Evolutionary conservation across 1,139 yeast species (phyloP).

Genomic region (Geotrichum candidum): DNA sequence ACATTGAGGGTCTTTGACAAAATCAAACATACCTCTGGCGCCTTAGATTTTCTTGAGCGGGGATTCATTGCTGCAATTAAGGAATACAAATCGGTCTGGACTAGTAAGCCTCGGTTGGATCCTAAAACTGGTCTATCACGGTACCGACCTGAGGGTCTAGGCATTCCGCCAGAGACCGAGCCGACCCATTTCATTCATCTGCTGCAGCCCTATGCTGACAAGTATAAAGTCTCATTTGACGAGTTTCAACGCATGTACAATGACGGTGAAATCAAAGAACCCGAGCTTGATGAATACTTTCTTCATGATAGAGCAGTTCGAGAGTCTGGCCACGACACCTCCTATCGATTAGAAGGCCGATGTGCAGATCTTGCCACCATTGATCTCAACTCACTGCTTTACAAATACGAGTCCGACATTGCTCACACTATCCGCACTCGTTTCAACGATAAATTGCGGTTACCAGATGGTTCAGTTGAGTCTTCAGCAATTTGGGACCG

Average conservation of each 20-base stretch:
- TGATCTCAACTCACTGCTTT: slow-evolving; percentile 78
- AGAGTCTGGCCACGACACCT: slow-evolving; percentile 95
- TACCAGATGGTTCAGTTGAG: slow-evolving; percentile 43
- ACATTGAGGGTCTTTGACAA: slow-evolving; percentile 63
- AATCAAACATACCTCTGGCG: slow-evolving; percentile 39
- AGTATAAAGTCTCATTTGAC: slow-evolving; percentile 54
- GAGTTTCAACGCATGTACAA: slow-evolving; percentile 73
- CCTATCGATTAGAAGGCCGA: slow-evolving; percentile 81
- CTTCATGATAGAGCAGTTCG: slow-evolving; percentile 92
- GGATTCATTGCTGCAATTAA: slow-evolving; percentile 75
- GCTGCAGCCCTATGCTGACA: slow-evolving; percentile 61
- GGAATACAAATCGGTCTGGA: slow-evolving; percentile 84
- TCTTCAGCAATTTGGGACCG: slow-evolving; percentile 54
- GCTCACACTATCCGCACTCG: slow-evolving; percentile 54
- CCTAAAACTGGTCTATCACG: slow-evolving; percentile 75
- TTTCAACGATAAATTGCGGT: slow-evolving; percentile 47
- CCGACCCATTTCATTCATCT: slow-evolving; percentile 77
- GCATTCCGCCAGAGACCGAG: slow-evolving; percentile 96
- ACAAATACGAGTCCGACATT: slow-evolving; percentile 87
- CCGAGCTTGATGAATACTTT: slow-evolving; percentile 79
- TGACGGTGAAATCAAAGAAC: slow-evolving; percentile 58
- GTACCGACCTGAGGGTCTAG: slow-evolving; percentile 83
- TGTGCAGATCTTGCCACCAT: slow-evolving; percentile 89
- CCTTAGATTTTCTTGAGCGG: slow-evolving; percentile 55
- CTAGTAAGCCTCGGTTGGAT: slow-evolving; percentile 65